These are phyloP conservation scores for Komagataella kurtzmanii DNA, from an alignment of 805 yeast genomes.

Conservation along the genomic window DNA sequence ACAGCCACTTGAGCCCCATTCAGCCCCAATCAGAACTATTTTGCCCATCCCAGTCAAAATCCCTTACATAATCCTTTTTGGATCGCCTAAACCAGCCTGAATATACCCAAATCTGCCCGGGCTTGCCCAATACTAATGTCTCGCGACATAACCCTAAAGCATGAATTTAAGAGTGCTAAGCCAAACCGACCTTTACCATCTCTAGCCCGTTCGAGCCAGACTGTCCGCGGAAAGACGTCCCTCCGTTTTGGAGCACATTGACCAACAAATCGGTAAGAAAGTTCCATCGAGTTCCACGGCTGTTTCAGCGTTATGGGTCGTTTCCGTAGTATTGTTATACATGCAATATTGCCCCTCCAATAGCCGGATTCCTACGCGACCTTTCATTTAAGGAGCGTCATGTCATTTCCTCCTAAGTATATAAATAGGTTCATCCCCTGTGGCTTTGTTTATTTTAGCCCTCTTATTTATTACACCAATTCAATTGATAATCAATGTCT, in stretches of 20 bases:
- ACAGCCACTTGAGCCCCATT: too few relatives aligned
- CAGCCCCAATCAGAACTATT: too few relatives aligned
- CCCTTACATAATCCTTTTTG: too few relatives aligned
- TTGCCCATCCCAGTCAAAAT: constrained; percentile 15
- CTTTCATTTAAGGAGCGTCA: neutral
- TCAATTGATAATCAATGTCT: neutral
- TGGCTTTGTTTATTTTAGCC: neutral
- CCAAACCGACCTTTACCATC: neutral
- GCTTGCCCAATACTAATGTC: neutral
- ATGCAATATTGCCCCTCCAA: neutral
- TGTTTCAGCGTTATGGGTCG: neutral
- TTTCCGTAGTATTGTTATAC: neutral
- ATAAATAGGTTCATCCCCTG: neutral
- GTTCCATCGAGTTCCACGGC: neutral
- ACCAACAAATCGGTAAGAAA: neutral
- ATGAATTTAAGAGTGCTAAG: neutral
- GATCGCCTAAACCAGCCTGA: neutral
- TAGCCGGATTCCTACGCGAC: neutral
- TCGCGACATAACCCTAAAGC: neutral
- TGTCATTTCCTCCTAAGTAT: neutral
- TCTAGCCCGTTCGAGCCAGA: too few relatives aligned
- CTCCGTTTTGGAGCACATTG: too few relatives aligned
- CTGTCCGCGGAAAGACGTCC: too few relatives aligned
- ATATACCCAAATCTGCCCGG: neutral
- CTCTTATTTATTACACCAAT: neutral